Base-by-base conservation (phyloP, 2,329 filamentous ascomycete species). In the Endothia cerciana region DNA sequence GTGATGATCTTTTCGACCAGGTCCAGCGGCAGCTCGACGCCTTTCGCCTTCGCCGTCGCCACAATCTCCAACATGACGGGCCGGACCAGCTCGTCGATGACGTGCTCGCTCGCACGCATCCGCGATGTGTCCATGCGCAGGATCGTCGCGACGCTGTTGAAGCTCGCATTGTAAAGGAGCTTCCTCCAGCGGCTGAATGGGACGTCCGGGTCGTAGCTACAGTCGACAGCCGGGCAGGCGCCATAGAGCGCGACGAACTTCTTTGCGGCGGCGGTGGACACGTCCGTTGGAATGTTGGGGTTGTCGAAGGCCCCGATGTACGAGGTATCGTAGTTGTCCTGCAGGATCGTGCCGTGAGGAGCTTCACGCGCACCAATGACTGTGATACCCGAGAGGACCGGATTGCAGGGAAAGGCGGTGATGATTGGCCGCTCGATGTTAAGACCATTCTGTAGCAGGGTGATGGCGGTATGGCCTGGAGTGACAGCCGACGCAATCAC, bases 371-470 rank as follows among this genome's bases (percentile, higher is more conserved):
- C 80, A 33, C 84, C 83, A 63, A 85, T 86, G 60, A 83, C 75
- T 2, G 79, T 81, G 10, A 88, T 79, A 4, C 84, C 84, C 3
- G 81, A 84, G 1, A 89, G 76, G 7, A 87, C 71, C 0, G 81
- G 73, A 66, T 85, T 88, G 3, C 72, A 65, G 0, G 86, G 85
- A 70, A 87, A 87, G 0, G 75, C 73, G 0, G 71, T 64, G 22
- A 84, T 71, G 25, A 89, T 71, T 0, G 85, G 84, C 51, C 79
- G 81, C 69, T 89, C 85, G 68, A 89, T 89, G 70, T 88, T 87
- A n/a, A 89, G 74, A 0, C 87, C 87, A 70, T 89, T 89, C 68
- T 89, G 87, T 5, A 87, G 76, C 7, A 89, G 79, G 0, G 88
- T 77, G 55, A 89, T 83, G 36, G 78, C 78, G 0, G 86, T 87